Percentiles rank a stretch among this genome's conserved stretches.
Conservation (phyloP, 345 rosid species). For the Firmiana major region DNA sequence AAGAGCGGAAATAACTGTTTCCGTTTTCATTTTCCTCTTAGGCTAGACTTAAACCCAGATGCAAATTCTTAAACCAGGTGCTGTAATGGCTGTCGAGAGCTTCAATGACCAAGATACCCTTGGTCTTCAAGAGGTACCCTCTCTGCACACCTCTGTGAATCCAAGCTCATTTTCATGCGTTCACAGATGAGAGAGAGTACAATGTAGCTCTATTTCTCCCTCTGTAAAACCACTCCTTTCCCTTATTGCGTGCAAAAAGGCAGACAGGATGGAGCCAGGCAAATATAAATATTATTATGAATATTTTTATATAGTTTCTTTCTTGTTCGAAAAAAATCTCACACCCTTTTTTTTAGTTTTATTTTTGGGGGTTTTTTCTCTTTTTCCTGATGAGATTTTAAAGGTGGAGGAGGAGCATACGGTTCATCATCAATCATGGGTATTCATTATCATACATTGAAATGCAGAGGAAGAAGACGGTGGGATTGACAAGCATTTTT, state of each 20-base stretch:
- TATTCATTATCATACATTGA: conserved; percentile 3
- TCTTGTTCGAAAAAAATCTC: conserved; percentile 15
- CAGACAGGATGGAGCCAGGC: conserved; percentile 71
- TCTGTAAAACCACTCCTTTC: conserved; percentile 15
- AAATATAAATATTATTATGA: conserved; percentile 9
- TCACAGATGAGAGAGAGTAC: conserved; percentile 28
- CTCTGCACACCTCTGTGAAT: conserved; percentile 18
- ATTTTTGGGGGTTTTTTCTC: not conserved
- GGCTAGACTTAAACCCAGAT: not conserved
- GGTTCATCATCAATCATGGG: conserved; percentile 27
- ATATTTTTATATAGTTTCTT: conserved; percentile 9
- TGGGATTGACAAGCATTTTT: conserved; percentile 19
- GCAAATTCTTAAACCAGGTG: conserved; percentile 6
- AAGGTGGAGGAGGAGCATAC: conserved; percentile 17
- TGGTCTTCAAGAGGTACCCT: conserved; percentile 5
- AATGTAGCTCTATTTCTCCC: conserved; percentile 33
- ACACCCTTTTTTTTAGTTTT: conserved; percentile 8
- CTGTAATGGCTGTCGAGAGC: conserved; percentile 25
- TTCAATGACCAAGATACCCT: conserved; percentile 36
- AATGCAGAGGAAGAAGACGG: conserved; percentile 23
- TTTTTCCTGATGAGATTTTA: not conserved
- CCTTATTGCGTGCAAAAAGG: conserved; percentile 35
- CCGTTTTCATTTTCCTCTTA: not conserved
- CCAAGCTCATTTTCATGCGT: conserved; percentile 34
- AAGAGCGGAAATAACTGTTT: not conserved